Evolutionary conservation across 1,284 basidiomycete genomes (phyloP), one percentile per base, ranked within the genome.

Genomic region (Rhodotorula sp.): DNA sequence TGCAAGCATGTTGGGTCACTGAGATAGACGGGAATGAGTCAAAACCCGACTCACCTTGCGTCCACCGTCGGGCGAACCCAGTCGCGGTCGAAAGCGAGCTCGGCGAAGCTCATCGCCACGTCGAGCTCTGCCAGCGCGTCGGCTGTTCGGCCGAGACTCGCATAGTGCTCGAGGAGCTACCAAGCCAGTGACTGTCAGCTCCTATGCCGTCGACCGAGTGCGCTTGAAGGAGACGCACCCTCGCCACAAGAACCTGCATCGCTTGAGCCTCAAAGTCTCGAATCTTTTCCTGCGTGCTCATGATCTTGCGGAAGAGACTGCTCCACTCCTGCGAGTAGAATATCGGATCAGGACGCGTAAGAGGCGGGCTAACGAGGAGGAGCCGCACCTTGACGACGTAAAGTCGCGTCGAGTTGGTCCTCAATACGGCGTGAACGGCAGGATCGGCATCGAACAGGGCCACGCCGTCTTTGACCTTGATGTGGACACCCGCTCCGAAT

Each of bases 41-140:
- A 26, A n/a, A 31, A 48, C 3, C 14, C 39, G 39, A 4, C 88
- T 78, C 75, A 93, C 92, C 89, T 70, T 12, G 59, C 87, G 48
- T 85, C 86, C 34, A 98, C 80, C 0, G 81, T 79, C 0, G 96
- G 96, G 49, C 89, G 85, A 2, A 90, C 87, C 77, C 93, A 90
- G 61, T 87, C 86, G 82, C 91, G 86, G 75, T 97, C 92, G 2
- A 84, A 81, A 0, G 96, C 95, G 12, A 94, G 85, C 69, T 87
- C 87, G 2, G 95, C 90, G 78, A 97, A 97, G 0, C 89, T 87
- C 3, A 92, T 81, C 0, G 89, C 86, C 12, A 97, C 88, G 79
- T 99, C 97, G 10, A 98, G 82, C 81, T 99, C 94, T 78, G 96
- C 93, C 21, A 95, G 82, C 52, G 94, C 85, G 23, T 87, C 86